A percentile compares a stretch with the other conserved stretches of the same genome.
Evolutionary conservation across 106 monocot species (phyloP).

Genomic region (Dendrobium officinale): DNA sequence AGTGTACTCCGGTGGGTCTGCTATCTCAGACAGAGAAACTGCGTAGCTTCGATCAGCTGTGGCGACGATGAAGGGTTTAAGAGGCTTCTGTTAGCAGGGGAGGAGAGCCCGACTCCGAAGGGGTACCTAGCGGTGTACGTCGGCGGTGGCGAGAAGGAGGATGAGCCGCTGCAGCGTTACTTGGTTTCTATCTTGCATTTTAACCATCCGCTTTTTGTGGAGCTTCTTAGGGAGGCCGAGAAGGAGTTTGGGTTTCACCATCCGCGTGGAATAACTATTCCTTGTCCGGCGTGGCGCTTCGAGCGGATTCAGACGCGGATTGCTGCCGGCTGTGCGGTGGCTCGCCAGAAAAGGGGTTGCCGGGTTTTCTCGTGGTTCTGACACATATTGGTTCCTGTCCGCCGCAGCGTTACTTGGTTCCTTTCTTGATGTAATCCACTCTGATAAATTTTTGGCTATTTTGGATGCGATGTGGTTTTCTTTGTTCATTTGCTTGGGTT

Average conservation of each 20-base stretch:
- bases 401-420: too few relatives aligned
- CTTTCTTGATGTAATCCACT: too few relatives aligned
- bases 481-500: too few relatives aligned
- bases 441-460: too few relatives aligned
- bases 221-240: constrained; percentile 15
- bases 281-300: constrained; percentile 7
- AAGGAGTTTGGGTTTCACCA: constrained; percentile 17
- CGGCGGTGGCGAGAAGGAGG: neutral
- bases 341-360: neutral
- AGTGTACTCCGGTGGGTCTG: neutral
- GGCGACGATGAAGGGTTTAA: neutral
- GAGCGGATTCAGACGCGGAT: constrained; percentile 3
- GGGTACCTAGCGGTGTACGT: constrained; percentile 3
- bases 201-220: constrained; percentile 14
- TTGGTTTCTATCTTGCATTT: constrained; percentile 10
- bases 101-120: neutral
- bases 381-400: neutral
- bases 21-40: neutral
- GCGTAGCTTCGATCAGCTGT: too few relatives aligned
- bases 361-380: neutral
- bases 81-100: neutral
- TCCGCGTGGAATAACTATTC: constrained; percentile 5
- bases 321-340: neutral
- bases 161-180: constrained; percentile 8
- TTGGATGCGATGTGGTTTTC: too few relatives aligned